Percentiles rank a stretch among this genome's conserved stretches.
phyloP scores from a whole-genome alignment of 805 yeast genomes.

The Kuraishia floccosa region DNA sequence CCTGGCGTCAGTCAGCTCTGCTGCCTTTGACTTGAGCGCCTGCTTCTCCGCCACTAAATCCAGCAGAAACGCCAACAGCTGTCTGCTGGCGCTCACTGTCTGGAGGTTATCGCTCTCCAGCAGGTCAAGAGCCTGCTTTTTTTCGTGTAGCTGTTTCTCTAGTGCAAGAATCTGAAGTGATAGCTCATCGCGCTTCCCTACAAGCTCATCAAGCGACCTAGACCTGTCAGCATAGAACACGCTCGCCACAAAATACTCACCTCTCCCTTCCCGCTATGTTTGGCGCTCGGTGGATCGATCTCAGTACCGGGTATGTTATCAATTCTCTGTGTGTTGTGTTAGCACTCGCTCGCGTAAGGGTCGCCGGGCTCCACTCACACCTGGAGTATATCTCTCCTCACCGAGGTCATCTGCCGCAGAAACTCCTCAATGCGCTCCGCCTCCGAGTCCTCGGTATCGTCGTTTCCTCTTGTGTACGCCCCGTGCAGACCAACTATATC shows the following conservation, averaged over 20 bases:
- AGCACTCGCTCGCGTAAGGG: not conserved
- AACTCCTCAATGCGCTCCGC: constrained; percentile 3
- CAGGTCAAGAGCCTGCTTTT: too few relatives aligned
- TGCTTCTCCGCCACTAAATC: not conserved
- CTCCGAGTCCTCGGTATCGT: not conserved
- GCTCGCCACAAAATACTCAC: not conserved
- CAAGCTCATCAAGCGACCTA: not conserved
- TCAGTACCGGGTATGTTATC: constrained; percentile 6
- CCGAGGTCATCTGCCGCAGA: constrained; percentile 2
- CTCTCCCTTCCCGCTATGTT: constrained; percentile 2
- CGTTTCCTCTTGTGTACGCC: not conserved
- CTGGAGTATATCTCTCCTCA: constrained; percentile 5
- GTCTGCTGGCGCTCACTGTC: not conserved
- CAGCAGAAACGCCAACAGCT: not conserved
- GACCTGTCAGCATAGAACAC: not conserved
- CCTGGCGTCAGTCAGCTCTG: not conserved
- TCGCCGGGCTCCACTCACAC: constrained; percentile 1
- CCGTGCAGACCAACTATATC: too few relatives aligned
- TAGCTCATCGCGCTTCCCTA: constrained; percentile 3
- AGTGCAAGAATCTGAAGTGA: not conserved
- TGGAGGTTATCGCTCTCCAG: constrained; percentile 1
- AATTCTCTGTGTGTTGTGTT: not conserved
- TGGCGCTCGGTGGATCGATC: constrained; percentile 4
- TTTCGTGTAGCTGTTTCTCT: too few relatives aligned
- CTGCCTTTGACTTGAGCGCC: not conserved